These are phyloP conservation scores for Metschnikowia anglica DNA, from an alignment of 805 yeast species.

Conservation along the genomic window DNA sequence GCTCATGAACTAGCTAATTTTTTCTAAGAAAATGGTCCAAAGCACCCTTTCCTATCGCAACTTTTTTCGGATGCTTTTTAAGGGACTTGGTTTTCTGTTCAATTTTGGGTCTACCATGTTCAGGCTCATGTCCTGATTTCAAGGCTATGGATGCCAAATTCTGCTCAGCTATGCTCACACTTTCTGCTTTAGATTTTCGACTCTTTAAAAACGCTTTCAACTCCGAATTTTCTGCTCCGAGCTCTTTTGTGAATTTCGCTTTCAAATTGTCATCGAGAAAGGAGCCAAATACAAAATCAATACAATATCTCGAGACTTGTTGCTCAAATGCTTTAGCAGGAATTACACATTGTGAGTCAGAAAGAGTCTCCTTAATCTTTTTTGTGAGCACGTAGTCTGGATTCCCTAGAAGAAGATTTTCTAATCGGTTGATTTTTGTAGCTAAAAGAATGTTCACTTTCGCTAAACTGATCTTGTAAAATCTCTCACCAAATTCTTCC, in stretches of 20 bases:
- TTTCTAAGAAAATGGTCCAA: slow-evolving; percentile 65
- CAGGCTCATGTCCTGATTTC: slow-evolving; percentile 20
- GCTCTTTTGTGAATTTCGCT: slow-evolving; percentile 19
- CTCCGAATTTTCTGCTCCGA: slow-evolving; percentile 23
- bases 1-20: slow-evolving; percentile 18
- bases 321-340: slow-evolving; percentile 36
- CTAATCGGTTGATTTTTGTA: slow-evolving; percentile 36
- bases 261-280: slow-evolving; percentile 36
- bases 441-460: slow-evolving; percentile 41
- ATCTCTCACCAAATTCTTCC: slow-evolving; percentile 33
- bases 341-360: slow-evolving; percentile 24
- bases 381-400: slow-evolving; percentile 19
- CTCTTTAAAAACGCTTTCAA: slow-evolving; percentile 21
- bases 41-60: slow-evolving; percentile 63
- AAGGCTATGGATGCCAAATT: slow-evolving; percentile 25
- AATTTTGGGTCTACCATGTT: slow-evolving; percentile 15
- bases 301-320: slow-evolving; percentile 40
- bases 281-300: slow-evolving; percentile 48
- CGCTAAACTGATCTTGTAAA: slow-evolving; percentile 41
- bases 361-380: slow-evolving; percentile 23
- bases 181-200: slow-evolving; percentile 23
- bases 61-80: slow-evolving; percentile 37
- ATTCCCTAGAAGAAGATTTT: slow-evolving; percentile 24
- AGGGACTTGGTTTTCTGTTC: slow-evolving; percentile 22
- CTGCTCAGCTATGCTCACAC: slow-evolving; percentile 26